Evolutionary conservation across 257 asterid genomes (phyloP).

Genomic region (Solanum commersonii): DNA sequence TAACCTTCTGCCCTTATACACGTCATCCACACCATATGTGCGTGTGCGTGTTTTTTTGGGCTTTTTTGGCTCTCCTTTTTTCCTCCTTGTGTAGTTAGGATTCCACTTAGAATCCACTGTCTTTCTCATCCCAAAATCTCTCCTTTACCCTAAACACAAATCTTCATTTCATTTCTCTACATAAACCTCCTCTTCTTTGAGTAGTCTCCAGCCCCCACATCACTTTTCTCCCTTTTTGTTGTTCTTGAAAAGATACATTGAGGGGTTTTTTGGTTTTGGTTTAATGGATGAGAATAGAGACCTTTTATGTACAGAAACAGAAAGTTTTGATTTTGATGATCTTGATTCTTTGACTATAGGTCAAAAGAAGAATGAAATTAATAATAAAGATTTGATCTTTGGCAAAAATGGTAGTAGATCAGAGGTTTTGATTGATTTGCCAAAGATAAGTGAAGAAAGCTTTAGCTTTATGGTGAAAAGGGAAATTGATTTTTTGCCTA

Average conservation of each 20-base stretch:
- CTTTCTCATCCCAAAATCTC: slow-evolving; percentile 20
- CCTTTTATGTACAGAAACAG: slow-evolving; percentile 45
- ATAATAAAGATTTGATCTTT: slow-evolving; percentile 21
- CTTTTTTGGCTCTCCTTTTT: neutral
- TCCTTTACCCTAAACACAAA: slow-evolving; percentile 55
- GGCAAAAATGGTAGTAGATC: slow-evolving; percentile 22
- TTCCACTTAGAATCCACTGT: slow-evolving; percentile 1
- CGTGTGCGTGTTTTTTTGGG: neutral
- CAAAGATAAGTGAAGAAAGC: slow-evolving; percentile 34
- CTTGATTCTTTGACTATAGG: slow-evolving; percentile 15
- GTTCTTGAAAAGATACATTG: slow-evolving; percentile 12
- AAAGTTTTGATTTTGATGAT: slow-evolving; percentile 31
- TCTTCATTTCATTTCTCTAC: slow-evolving; percentile 24
- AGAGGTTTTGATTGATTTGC: slow-evolving; percentile 23
- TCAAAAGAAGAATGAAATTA: slow-evolving; percentile 13
- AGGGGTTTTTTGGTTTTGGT: neutral
- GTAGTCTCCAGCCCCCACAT: slow-evolving; percentile 11
- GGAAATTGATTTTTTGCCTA: slow-evolving; percentile 49
- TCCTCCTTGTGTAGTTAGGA: neutral
- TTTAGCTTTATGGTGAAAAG: slow-evolving; percentile 43
- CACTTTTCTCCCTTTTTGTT: neutral
- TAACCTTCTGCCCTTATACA: neutral
- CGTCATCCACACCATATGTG: neutral
- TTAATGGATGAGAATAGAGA: slow-evolving; percentile 37
- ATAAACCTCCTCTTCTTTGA: slow-evolving; percentile 26